phyloP scores from a whole-genome alignment of 2,329 filamentous ascomycete species.

The Paramyrothecium sp. region DNA sequence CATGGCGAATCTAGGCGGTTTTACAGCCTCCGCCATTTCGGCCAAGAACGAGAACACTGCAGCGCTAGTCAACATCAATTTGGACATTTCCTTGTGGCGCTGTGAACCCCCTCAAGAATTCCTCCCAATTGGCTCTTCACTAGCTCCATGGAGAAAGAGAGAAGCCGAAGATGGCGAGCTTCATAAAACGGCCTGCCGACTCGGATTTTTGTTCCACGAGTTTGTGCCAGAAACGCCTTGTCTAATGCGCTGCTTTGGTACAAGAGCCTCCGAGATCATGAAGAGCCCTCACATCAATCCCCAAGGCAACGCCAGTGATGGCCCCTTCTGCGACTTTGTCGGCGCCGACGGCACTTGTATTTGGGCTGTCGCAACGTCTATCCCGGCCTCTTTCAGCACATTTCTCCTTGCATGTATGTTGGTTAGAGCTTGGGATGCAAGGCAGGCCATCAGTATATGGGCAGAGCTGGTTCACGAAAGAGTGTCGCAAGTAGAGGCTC shows the following conservation, averaged over 20 bases:
- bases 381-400: background rate
- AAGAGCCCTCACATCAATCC: conserved; percentile 1
- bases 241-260: conserved; percentile 3
- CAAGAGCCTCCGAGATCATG: conserved; percentile 3
- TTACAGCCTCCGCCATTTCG: background rate
- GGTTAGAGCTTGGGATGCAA: conserved; percentile 2
- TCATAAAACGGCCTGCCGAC: conserved; percentile 3
- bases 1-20: conserved; percentile 3
- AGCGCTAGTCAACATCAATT: conserved; percentile 4
- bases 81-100: conserved; percentile 1
- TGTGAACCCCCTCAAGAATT: conserved; percentile 1
- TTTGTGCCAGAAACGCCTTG: conserved; percentile 3
- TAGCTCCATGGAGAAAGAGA: background rate
- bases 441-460: conserved; percentile 4
- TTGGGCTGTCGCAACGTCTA: conserved; percentile 9
- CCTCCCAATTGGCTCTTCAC: background rate
- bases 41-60: conserved; percentile 4
- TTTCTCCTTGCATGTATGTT: conserved; percentile 9
- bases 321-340: conserved; percentile 4
- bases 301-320: background rate
- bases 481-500: background rate
- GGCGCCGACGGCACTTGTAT: conserved; percentile 4
- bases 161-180: conserved; percentile 3
- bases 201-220: conserved; percentile 5
- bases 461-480: conserved; percentile 13